A percentile compares a stretch with the other conserved stretches of the same genome.
These are phyloP conservation scores for Sugiyamaella xylanicola DNA, from an alignment of 1,139 yeast species.

Conservation along the genomic window DNA sequence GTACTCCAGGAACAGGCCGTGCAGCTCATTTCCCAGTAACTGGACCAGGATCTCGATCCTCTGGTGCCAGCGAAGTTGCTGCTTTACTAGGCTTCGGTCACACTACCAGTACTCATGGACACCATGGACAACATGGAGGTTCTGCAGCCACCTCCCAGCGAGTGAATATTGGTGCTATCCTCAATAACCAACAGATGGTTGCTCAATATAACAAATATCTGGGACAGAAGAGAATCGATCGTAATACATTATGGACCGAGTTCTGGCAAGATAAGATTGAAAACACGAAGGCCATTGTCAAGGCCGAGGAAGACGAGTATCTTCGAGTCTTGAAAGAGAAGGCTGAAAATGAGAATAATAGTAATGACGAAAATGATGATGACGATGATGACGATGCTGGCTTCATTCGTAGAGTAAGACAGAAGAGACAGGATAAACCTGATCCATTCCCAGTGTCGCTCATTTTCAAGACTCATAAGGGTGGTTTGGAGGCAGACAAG, in stretches of 20 bases:
- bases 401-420: constrained; percentile 12
- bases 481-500: constrained; percentile 33
- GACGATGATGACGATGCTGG: constrained; percentile 17
- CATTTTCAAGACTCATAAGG: constrained; percentile 28
- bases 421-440: constrained; percentile 17
- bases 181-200: constrained; percentile 38
- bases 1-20: constrained; percentile 8
- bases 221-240: constrained; percentile 34
- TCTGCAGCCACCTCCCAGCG: constrained; percentile 15
- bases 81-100: constrained; percentile 17
- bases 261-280: constrained; percentile 37
- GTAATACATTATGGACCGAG: constrained; percentile 39
- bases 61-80: constrained; percentile 19
- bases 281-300: constrained; percentile 21
- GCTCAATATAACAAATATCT: constrained; percentile 39
- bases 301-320: constrained; percentile 25
- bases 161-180: constrained; percentile 19
- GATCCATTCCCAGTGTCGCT: constrained; percentile 21
- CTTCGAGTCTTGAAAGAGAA: constrained; percentile 19
- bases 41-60: constrained; percentile 16
- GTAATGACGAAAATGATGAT: constrained; percentile 19
- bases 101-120: constrained; percentile 17
- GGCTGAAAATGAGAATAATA: constrained; percentile 18
- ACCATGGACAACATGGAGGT: constrained; percentile 21
- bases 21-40: constrained; percentile 12